Conservation (phyloP, 2,329 filamentous ascomycete species). For the Penicillium italicum region DNA sequence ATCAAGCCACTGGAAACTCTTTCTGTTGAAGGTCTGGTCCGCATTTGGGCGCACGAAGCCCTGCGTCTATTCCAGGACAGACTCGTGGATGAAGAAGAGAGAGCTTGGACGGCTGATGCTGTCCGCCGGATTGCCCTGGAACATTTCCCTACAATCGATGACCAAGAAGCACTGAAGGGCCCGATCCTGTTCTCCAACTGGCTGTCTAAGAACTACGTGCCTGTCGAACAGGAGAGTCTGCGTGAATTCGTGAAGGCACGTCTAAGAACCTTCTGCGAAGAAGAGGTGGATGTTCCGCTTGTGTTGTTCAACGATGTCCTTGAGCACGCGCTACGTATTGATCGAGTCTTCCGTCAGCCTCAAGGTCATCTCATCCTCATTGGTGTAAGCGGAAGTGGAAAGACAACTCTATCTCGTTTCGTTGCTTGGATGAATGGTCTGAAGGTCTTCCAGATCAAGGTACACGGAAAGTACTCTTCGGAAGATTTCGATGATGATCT, state of each 20-base stretch:
- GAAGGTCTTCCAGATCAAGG: constrained; percentile 99
- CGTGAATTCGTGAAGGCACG: constrained; percentile 97
- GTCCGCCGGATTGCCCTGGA: constrained; percentile 83
- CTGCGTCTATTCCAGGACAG: constrained; percentile 95
- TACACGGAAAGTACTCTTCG: constrained; percentile 95
- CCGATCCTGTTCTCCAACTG: constrained; percentile 99
- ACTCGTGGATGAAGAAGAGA: constrained; percentile 88
- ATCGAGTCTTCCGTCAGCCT: constrained; percentile 96
- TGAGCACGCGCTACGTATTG: constrained; percentile 96
- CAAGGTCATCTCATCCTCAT: constrained; percentile 98
- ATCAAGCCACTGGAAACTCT: constrained; percentile 87
- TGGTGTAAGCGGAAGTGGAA: constrained; percentile 96
- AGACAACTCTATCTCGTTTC: constrained; percentile 95
- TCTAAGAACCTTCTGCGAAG: constrained; percentile 96
- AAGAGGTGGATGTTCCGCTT: constrained; percentile 96
- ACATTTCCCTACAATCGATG: constrained; percentile 92
- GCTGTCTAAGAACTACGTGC: constrained; percentile 97
- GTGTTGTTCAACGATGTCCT: constrained; percentile 99
- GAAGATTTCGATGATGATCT: constrained; percentile 99
- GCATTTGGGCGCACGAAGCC: constrained; percentile 98
- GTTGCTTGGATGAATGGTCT: constrained; percentile 99
- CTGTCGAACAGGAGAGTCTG: constrained; percentile 89
- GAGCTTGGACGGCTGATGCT: constrained; percentile 88
- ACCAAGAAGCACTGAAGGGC: constrained; percentile 79
- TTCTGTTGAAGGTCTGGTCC: constrained; percentile 82